phyloP scores from a whole-genome alignment of 202 grass and related monocot genomes.

The Alloteropsis angusta region DNA sequence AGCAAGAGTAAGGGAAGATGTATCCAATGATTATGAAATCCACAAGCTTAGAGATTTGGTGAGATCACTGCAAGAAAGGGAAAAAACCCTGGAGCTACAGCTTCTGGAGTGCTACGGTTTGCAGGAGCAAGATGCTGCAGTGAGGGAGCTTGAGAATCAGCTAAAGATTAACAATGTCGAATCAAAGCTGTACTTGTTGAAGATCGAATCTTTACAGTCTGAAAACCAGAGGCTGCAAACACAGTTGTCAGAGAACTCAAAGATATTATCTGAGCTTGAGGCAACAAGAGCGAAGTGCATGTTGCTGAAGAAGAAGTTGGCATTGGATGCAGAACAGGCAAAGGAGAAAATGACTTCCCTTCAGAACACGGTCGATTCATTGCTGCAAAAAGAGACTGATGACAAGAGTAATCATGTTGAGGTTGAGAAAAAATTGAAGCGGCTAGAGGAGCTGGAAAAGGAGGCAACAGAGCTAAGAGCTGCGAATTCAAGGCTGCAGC shows the following conservation, averaged over 20 bases:
- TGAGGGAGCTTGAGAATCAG: slow-evolving; percentile 65
- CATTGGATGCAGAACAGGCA: slow-evolving; percentile 50
- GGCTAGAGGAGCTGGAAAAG: slow-evolving; percentile 50
- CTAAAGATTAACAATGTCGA: slow-evolving; percentile 64
- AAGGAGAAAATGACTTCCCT: slow-evolving; percentile 68
- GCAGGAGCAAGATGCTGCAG: slow-evolving; percentile 51
- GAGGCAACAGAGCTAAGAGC: slow-evolving; percentile 47
- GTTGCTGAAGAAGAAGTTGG: slow-evolving; percentile 61
- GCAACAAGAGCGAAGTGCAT: slow-evolving; percentile 38
- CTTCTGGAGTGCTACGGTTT: slow-evolving; percentile 47
- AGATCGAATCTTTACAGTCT: slow-evolving; percentile 57
- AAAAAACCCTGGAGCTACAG: slow-evolving; percentile 52
- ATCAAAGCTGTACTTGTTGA: slow-evolving; percentile 49
- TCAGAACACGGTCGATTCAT: slow-evolving; percentile 41
- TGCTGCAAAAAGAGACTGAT: slow-evolving; percentile 35
- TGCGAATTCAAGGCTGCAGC: slow-evolving; percentile 45
- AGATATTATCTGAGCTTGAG: slow-evolving; percentile 44
- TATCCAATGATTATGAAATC: slow-evolving; percentile 39
- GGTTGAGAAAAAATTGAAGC: slow-evolving; percentile 47
- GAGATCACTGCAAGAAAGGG: slow-evolving; percentile 50
- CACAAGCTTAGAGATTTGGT: slow-evolving; percentile 53
- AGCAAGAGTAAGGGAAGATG: slow-evolving; percentile 30
- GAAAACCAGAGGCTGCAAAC: slow-evolving; percentile 54
- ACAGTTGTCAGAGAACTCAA: slow-evolving; percentile 44
- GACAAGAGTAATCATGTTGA: slow-evolving; percentile 24